Conservation (phyloP, 768 basidiomycete genomes). For the Dictyophora rubrovolvata region DNA sequence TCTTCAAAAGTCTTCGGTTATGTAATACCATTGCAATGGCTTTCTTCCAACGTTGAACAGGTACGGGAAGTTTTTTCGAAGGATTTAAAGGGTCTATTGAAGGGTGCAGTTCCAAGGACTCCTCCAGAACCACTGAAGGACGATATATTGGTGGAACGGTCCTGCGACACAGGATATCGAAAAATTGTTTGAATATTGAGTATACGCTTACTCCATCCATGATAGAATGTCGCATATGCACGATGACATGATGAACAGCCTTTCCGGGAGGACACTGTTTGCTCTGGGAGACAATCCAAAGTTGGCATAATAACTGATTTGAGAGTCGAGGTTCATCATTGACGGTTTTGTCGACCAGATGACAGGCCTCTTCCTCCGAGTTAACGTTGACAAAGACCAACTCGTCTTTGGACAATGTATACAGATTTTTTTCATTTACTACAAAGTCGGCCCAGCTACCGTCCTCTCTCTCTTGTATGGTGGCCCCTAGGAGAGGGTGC, state of each 20-base stretch:
- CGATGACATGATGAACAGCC: neutral
- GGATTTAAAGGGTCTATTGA: neutral
- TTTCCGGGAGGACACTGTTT: neutral
- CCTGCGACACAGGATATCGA: neutral
- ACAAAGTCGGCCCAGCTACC: neutral
- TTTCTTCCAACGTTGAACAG: neutral
- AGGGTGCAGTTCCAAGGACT: neutral
- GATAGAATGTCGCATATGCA: neutral
- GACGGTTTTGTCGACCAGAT: neutral
- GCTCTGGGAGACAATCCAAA: neutral
- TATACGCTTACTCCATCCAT: neutral
- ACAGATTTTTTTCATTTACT: neutral
- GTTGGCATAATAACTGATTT: neutral
- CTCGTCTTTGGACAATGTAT: neutral
- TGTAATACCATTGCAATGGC: neutral
- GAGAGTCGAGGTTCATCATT: neutral
- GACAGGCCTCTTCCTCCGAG: constrained; percentile 1
- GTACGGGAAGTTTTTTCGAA: neutral
- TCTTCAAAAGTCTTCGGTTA: neutral
- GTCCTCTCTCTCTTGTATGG: neutral
- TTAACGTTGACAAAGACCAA: neutral
- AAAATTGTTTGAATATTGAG: neutral
- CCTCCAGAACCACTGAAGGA: neutral
- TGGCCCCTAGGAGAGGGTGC: constrained; percentile 2
- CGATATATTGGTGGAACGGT: neutral